Evolutionary conservation across 2,329 filamentous ascomycete species (phyloP), one percentile per base, ranked within the genome.

Genomic region (Epichloe festucae): DNA sequence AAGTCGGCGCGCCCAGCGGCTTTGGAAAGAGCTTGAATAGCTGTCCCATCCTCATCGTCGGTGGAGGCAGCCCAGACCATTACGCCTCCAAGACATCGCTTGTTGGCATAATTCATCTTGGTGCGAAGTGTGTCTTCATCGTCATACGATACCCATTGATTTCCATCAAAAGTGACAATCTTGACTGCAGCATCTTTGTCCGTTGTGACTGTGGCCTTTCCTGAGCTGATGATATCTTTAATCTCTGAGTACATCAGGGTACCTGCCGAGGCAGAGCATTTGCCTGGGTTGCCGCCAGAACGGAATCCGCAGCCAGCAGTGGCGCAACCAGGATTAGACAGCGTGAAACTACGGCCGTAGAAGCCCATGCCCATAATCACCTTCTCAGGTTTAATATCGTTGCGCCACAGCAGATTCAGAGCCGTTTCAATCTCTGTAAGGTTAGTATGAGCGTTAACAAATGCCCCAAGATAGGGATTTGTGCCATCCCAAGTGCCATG

Each of bases 341-440:
- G 40, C 12, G n/a, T 35, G 27, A 17, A 35, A 6, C 53, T 36
- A 1, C 61, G 57, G 0, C 69, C 70, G 52, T 77, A 77, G 47
- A 72, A 75, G 3, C 60, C 70, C 3, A 69, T 36, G 1, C 74
- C 74, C 1, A 78, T 51, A 5, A 59, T 61, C 6, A 79, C 61
- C 39, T 73, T 70, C 0, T 53, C 45, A 0, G 74, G 67, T 2
- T 63, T 52, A 17, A 79, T 62, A 31, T 68, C 57, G 34, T 65
- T 69, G 5, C 70, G 63, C 73, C 75, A 77, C 3, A 79, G 58
- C 0, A 77, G 67, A 1, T 75, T 65, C 0, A 76, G 51, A 0
- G 60, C 62, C 0, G 55, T 21, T 2, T 70, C 57, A 35, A 74
- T 73, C 54, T 76, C 72, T 0, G 71, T 73, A 5, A 75, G 46